Evolutionary conservation across 2,329 filamentous ascomycete species (phyloP).

Genomic region (Aureobasidium sp.): DNA sequence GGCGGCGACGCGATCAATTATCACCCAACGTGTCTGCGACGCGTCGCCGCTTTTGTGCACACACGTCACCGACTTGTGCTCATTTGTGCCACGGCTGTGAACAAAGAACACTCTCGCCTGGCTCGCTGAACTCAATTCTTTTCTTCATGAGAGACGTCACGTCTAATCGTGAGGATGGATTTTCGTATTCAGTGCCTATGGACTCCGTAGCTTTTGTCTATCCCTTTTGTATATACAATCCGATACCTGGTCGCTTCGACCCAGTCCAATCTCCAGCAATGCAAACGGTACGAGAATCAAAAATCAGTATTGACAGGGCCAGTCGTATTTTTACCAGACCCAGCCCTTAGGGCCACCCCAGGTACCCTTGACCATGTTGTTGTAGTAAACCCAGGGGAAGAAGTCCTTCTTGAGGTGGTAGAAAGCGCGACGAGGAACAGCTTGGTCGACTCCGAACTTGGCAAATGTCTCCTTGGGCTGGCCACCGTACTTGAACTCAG

Average conservation of each 20-base stretch:
- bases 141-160: neutral
- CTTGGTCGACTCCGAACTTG: constrained; percentile 50
- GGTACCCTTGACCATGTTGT: constrained; percentile 52
- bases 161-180: neutral
- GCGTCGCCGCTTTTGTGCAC: neutral
- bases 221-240: neutral
- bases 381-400: constrained; percentile 58
- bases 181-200: neutral
- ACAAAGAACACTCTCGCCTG: neutral
- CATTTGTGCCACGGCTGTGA: neutral
- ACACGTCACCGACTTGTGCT: neutral
- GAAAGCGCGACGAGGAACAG: constrained; percentile 46
- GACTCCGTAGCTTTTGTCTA: neutral
- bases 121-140: neutral
- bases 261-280: neutral
- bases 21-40: neutral
- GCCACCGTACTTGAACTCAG: constrained; percentile 58
- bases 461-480: constrained; percentile 56
- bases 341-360: constrained; percentile 55
- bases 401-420: constrained; percentile 59
- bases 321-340: constrained; percentile 12
- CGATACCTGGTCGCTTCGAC: no score
- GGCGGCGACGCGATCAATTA: neutral
- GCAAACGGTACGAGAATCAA: neutral
- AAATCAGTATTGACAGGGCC: neutral